These are phyloP conservation scores for Phytophthora megakarya DNA, from an alignment of 352 stramenopile species.

Conservation along the genomic window DNA sequence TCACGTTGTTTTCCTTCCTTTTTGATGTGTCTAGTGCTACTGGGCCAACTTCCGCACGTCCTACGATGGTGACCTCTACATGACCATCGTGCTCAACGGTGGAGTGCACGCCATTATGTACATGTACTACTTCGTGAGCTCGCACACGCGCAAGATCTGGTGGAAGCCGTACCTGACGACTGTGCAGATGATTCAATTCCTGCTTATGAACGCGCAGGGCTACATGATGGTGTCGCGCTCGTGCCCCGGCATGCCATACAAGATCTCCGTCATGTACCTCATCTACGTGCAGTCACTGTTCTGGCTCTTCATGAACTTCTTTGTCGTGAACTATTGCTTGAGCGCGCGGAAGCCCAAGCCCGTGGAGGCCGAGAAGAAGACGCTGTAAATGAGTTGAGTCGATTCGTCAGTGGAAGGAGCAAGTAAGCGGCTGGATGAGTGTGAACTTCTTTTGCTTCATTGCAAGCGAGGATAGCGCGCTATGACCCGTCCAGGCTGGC, in stretches of 20 bases:
- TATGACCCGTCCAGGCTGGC: constrained; percentile 14
- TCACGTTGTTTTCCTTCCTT: constrained; percentile 10
- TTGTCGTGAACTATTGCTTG: constrained; percentile 90
- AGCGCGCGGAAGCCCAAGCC: constrained; percentile 44
- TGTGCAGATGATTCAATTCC: constrained; percentile 86
- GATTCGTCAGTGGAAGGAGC: constrained; percentile 33
- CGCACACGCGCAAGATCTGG: constrained; percentile 96
- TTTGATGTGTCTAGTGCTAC: constrained; percentile 82
- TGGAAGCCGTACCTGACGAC: constrained; percentile 96
- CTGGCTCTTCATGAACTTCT: constrained; percentile 97
- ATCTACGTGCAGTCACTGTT: constrained; percentile 87
- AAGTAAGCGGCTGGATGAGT: constrained; percentile 21
- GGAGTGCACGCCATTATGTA: constrained; percentile 99
- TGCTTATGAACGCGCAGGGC: constrained; percentile 45
- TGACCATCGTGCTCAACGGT: constrained; percentile 96
- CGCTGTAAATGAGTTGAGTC: constrained; percentile 37
- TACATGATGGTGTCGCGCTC: constrained; percentile 48
- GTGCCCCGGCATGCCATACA: constrained; percentile 45
- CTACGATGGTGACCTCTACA: constrained; percentile 96
- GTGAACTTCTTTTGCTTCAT: constrained; percentile 7
- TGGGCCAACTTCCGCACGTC: constrained; percentile 94
- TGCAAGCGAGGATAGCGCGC: constrained; percentile 8
- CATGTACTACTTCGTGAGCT: constrained; percentile 98
- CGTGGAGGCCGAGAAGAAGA: constrained; percentile 56
- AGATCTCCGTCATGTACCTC: constrained; percentile 48